Evolutionary conservation across 2,329 filamentous ascomycete genomes (phyloP).

Genomic region (Paecilomyces variotii): DNA sequence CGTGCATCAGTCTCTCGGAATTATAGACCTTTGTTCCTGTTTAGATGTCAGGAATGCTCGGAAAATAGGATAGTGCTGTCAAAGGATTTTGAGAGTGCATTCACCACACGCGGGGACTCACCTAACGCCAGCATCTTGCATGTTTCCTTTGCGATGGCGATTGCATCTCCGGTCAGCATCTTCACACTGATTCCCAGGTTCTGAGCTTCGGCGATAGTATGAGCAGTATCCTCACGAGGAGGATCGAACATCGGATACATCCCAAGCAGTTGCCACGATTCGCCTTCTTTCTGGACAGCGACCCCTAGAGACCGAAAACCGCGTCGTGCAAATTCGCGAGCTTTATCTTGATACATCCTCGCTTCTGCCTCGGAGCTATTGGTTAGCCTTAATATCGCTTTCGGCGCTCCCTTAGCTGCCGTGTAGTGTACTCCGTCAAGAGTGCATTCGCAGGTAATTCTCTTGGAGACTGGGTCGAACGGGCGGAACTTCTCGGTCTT

Average conservation of each 20-base stretch:
- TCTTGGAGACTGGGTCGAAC: slow-evolving; percentile 65
- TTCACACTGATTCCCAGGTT: slow-evolving; percentile 65
- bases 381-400: slow-evolving; percentile 59
- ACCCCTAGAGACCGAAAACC: slow-evolving; percentile 69
- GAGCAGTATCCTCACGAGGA: slow-evolving; percentile 64
- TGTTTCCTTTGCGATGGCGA: slow-evolving; percentile 67
- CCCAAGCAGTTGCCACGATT: slow-evolving; percentile 60
- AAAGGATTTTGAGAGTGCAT: not conserved
- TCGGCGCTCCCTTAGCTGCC: slow-evolving; percentile 65
- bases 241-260: slow-evolving; percentile 70
- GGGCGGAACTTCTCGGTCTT: slow-evolving; percentile 60
- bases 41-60: not conserved
- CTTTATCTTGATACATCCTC: slow-evolving; percentile 59
- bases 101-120: not conserved
- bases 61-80: not conserved
- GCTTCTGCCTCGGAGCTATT: slow-evolving; percentile 56
- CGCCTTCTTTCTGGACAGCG: slow-evolving; percentile 63
- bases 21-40: slow-evolving; percentile 61
- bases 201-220: slow-evolving; percentile 64
- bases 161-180: slow-evolving; percentile 70
- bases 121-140: slow-evolving; percentile 68
- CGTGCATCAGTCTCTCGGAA: slow-evolving; percentile 63
- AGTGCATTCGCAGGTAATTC: slow-evolving; percentile 58
- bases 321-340: slow-evolving; percentile 62
- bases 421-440: slow-evolving; percentile 59